Evolutionary conservation across 306 rosid species (phyloP), one percentile per base, ranked within the genome.

Genomic region (Glycine tomentella): DNA sequence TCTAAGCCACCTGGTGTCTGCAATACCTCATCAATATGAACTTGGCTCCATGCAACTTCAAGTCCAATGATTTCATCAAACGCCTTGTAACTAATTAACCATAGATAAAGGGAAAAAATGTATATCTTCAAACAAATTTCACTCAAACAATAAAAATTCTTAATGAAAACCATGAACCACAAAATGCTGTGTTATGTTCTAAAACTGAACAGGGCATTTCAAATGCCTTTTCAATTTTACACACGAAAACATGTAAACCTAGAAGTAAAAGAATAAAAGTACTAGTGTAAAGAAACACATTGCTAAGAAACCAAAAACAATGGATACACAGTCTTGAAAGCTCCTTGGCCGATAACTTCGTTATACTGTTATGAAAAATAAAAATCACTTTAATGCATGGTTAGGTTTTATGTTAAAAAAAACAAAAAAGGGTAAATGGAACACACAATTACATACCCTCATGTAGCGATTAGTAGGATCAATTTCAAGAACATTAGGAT

Each of bases 41-140:
- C 45, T 38, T 64, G 70, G 70, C 70, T 64, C 70, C 70, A 64
- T 38, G 70, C 70, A 64, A 64, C 70, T 64, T 64, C 70, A 38
- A 64, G 70, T 64, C 70, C 70, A 64, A 14, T 36, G 46, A 38
- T 14, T 64, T 64, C 70, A 64, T 64, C 70, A 64, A 64, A 64
- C 14, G 49, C 70, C 49, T 38, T 36, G 70, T 64, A 64, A 36
- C 70, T 64, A 38, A 64, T 64, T 64, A 6, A 64, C 17, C 20
- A 34, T 12, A 64, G 3, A 64, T 64, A 64, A 38, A 64, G 70
- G 70, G 14, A 64, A 64, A 3, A 36, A 13, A 3, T 14, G 70
- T 14, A 64, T 38, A 64, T 14, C 25, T 38, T 7, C 49, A 25
- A 38, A 14, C 46, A 12, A 63, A 63, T 64, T 64, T 14, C 25